Conservation (phyloP, 768 basidiomycete species). For the Pleurotus citrinopileatus region DNA sequence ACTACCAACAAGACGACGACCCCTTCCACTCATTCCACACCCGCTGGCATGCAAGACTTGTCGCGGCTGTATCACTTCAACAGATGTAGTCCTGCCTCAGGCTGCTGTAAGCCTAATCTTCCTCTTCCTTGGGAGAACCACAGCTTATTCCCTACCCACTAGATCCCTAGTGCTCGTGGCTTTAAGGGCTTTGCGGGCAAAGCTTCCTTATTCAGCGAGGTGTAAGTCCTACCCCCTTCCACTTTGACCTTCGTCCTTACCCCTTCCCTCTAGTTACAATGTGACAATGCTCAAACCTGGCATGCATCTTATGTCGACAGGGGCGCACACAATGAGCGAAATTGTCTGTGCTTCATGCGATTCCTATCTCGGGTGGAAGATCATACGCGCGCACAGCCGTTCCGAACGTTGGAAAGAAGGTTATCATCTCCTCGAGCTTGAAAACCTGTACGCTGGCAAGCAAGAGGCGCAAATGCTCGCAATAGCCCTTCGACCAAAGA, state of each 20-base stretch:
- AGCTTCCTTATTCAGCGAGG: constrained; percentile 56
- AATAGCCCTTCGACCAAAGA: constrained; percentile 11
- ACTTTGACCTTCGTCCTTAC: constrained; percentile 6
- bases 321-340: constrained; percentile 62
- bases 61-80: constrained; percentile 41
- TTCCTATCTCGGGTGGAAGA: constrained; percentile 61
- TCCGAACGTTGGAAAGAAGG: constrained; percentile 67
- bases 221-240: constrained; percentile 29
- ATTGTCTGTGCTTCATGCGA: constrained; percentile 48
- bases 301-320: constrained; percentile 59
- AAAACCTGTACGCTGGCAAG: constrained; percentile 29
- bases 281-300: constrained; percentile 40
- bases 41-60: constrained; percentile 46
- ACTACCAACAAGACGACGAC: constrained; percentile 43
- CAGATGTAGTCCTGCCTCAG: constrained; percentile 37
- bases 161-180: constrained; percentile 46
- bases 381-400: constrained; percentile 51
- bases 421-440: constrained; percentile 55
- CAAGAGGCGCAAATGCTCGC: constrained; percentile 1
- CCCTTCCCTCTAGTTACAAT: constrained; percentile 38
- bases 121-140: not conserved
- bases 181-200: constrained; percentile 58
- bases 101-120: constrained; percentile 30
- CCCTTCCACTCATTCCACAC: constrained; percentile 47
- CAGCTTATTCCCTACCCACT: constrained; percentile 4